Conservation (phyloP, 2,329 filamentous ascomycete genomes). For the Colletotrichum brevisporum region DNA sequence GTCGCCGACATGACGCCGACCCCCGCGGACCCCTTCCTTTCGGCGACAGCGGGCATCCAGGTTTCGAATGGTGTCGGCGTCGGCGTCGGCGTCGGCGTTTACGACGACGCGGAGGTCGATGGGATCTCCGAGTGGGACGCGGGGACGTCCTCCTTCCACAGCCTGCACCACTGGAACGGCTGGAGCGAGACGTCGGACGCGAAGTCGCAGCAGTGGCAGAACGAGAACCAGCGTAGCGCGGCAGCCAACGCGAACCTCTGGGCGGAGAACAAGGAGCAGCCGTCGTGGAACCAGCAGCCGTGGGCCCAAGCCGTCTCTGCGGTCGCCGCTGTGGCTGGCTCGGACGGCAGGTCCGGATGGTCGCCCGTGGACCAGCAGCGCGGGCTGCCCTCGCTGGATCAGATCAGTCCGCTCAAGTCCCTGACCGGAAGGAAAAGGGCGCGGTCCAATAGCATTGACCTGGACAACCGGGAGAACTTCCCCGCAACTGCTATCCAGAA, state of each 20-base stretch:
- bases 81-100: slow-evolving; percentile 38
- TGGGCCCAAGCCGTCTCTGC: slow-evolving; percentile 51
- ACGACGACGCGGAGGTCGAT: slow-evolving; percentile 38
- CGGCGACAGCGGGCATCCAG: slow-evolving; percentile 42
- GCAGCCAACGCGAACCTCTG: slow-evolving; percentile 47
- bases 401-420: slow-evolving; percentile 41
- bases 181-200: slow-evolving; percentile 39
- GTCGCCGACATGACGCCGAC: slow-evolving; percentile 38
- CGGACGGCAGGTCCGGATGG: slow-evolving; percentile 40
- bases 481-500: slow-evolving; percentile 42
- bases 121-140: slow-evolving; percentile 39
- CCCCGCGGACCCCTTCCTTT: slow-evolving; percentile 39
- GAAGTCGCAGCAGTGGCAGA: slow-evolving; percentile 39
- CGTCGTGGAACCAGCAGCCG: slow-evolving; percentile 50
- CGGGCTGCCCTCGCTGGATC: slow-evolving; percentile 38
- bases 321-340: slow-evolving; percentile 45
- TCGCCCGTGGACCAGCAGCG: slow-evolving; percentile 38
- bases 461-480: slow-evolving; percentile 42
- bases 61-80: slow-evolving; percentile 38
- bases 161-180: slow-evolving; percentile 40
- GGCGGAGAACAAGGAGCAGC: slow-evolving; percentile 46
- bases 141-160: slow-evolving; percentile 32
- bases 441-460: slow-evolving; percentile 41
- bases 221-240: slow-evolving; percentile 40
- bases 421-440: slow-evolving; percentile 38